A percentile compares a stretch with the other conserved stretches of the same genome.
Evolutionary conservation across 257 asterid species (phyloP).

Genomic region (Nemophila menziesii): DNA sequence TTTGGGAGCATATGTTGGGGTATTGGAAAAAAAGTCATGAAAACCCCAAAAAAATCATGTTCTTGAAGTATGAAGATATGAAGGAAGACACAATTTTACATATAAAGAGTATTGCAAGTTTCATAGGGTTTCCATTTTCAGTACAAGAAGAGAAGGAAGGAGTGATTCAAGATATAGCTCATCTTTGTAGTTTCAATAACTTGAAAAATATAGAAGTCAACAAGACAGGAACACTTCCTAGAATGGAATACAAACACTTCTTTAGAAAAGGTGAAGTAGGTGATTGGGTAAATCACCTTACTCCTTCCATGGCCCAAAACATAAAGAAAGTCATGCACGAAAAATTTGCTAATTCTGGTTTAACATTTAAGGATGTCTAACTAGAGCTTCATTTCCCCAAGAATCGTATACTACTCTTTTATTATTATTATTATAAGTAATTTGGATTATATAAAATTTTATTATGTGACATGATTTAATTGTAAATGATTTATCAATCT

Average conservation of each 20-base stretch:
- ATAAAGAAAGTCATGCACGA: neutral
- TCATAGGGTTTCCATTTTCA: conserved; percentile 3
- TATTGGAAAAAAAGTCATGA: conserved; percentile 10
- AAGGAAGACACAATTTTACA: neutral
- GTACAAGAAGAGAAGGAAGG: conserved; percentile 4
- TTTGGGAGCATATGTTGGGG: conserved; percentile 13
- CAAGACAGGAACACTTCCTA: neutral
- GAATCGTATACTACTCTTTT: too few relatives aligned
- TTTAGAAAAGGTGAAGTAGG: conserved; percentile 9
- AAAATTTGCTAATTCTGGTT: neutral
- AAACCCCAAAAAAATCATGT: conserved; percentile 1
- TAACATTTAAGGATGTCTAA: neutral
- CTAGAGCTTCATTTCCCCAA: too few relatives aligned
- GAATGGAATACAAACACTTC: neutral
- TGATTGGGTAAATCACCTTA: conserved; percentile 5
- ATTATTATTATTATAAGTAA: too few relatives aligned
- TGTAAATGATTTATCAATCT: too few relatives aligned
- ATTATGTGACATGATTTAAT: too few relatives aligned
- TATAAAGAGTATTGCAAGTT: neutral
- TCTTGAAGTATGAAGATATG: conserved; percentile 7
- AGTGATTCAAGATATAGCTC: neutral
- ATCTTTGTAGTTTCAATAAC: conserved; percentile 1
- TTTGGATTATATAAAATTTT: too few relatives aligned
- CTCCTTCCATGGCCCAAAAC: neutral
- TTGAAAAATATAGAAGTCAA: conserved; percentile 11